These are phyloP conservation scores for Yamadazyma nakazawae DNA, from an alignment of 805 yeast genomes.

Conservation along the genomic window DNA sequence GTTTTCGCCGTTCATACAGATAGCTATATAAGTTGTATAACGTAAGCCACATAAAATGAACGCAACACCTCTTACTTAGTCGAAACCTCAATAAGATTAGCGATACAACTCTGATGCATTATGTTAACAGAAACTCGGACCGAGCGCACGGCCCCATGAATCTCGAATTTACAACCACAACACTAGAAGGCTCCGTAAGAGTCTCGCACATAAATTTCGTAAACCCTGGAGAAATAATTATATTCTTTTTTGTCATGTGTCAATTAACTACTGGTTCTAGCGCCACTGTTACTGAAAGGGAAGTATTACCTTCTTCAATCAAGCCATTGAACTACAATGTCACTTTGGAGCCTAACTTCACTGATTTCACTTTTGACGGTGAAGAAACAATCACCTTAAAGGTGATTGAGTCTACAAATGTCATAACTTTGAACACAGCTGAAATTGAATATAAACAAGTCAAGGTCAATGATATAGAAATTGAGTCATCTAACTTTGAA, in stretches of 20 bases:
- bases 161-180: background rate
- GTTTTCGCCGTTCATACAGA: too few species aligned
- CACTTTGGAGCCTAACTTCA: slow-evolving; percentile 44
- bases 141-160: background rate
- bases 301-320: slow-evolving; percentile 42
- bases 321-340: slow-evolving; percentile 41
- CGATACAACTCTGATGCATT: too few species aligned
- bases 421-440: slow-evolving; percentile 54
- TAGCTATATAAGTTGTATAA: too few species aligned
- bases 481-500: slow-evolving; percentile 16
- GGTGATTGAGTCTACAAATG: slow-evolving; percentile 46
- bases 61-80: too few species aligned
- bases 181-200: background rate
- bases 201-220: background rate
- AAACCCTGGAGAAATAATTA: background rate
- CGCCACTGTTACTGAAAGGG: slow-evolving; percentile 24
- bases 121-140: background rate
- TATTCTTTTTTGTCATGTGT: slow-evolving; percentile 2
- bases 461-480: slow-evolving; percentile 26
- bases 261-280: slow-evolving; percentile 1
- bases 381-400: slow-evolving; percentile 50
- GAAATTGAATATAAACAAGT: slow-evolving; percentile 63
- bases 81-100: too few species aligned
- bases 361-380: slow-evolving; percentile 59
- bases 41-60: too few species aligned